Evolutionary conservation across 1,139 yeast species (phyloP).

Genomic region (Kodamaea alishanica): DNA sequence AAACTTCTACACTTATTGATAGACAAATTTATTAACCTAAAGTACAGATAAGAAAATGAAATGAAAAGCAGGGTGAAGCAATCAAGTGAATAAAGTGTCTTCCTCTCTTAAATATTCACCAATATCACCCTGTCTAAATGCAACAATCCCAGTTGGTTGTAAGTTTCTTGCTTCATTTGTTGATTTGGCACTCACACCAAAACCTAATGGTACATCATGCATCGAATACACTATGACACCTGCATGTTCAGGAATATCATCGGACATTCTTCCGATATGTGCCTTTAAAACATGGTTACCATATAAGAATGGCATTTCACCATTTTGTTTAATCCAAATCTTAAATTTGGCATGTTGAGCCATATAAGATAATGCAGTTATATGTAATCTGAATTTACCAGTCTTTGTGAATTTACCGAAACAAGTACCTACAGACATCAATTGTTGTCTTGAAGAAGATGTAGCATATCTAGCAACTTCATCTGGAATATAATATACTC

Average conservation of each 20-base stretch:
- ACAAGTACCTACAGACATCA: conserved; percentile 92
- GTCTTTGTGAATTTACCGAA: conserved; percentile 97
- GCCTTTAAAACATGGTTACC: conserved; percentile 97
- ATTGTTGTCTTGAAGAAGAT: conserved; percentile 78
- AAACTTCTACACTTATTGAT: not conserved
- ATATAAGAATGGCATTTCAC: conserved; percentile 97
- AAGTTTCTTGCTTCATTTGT: conserved; percentile 84
- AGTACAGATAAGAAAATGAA: not conserved
- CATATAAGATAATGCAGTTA: conserved; percentile 80
- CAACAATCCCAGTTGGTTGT: conserved; percentile 92
- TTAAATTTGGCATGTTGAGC: conserved; percentile 90
- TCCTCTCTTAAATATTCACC: conserved; percentile 98
- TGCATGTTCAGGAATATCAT: conserved; percentile 96
- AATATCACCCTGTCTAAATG: conserved; percentile 95
- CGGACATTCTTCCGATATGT: conserved; percentile 94
- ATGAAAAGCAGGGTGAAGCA: not conserved
- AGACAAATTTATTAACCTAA: no score
- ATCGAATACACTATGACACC: conserved; percentile 90
- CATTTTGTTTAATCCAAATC: conserved; percentile 93
- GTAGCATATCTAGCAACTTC: conserved; percentile 84
- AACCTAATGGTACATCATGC: conserved; percentile 92
- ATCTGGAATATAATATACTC: conserved; percentile 91
- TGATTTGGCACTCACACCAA: conserved; percentile 91
- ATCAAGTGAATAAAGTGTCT: conserved; percentile 83
- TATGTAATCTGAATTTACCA: conserved; percentile 91